Conservation (phyloP, 2,329 filamentous ascomycete genomes). For the Paecilomyces variotii region DNA sequence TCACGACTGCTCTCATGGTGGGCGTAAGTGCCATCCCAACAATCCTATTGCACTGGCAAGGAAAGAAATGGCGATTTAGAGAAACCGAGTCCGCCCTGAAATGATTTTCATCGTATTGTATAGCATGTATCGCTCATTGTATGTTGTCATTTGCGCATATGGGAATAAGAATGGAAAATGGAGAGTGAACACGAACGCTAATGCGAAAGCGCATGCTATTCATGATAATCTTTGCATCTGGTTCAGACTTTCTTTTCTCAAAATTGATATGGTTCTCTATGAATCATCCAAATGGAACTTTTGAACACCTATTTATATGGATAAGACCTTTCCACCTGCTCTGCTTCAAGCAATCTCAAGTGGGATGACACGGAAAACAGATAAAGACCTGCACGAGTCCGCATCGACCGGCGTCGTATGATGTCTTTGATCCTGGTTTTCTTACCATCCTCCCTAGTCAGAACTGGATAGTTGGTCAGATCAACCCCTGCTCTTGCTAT, state of each 20-base stretch:
- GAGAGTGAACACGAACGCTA: neutral
- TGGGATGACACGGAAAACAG: neutral
- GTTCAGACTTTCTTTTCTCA: no score
- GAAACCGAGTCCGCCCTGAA: neutral
- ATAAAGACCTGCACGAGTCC: neutral
- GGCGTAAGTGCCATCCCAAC: slow-evolving; percentile 22
- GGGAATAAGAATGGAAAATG: neutral
- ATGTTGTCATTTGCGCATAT: neutral
- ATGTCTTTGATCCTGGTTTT: neutral
- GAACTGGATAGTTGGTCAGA: neutral
- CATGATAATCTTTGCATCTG: no score
- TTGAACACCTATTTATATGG: no score
- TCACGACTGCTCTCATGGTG: slow-evolving; percentile 20
- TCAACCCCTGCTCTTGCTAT: neutral
- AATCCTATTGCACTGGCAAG: slow-evolving; percentile 17
- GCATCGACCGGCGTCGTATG: neutral
- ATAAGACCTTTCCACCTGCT: no score
- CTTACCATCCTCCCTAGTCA: neutral
- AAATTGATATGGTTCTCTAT: no score
- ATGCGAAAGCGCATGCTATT: no score
- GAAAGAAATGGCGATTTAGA: slow-evolving; percentile 2
- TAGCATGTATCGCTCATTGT: neutral
- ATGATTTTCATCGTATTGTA: neutral
- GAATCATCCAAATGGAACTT: no score
- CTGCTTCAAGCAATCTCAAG: neutral